phyloP scores from a whole-genome alignment of 169 alveolate genomes.

The Plasmodium berghei region DNA sequence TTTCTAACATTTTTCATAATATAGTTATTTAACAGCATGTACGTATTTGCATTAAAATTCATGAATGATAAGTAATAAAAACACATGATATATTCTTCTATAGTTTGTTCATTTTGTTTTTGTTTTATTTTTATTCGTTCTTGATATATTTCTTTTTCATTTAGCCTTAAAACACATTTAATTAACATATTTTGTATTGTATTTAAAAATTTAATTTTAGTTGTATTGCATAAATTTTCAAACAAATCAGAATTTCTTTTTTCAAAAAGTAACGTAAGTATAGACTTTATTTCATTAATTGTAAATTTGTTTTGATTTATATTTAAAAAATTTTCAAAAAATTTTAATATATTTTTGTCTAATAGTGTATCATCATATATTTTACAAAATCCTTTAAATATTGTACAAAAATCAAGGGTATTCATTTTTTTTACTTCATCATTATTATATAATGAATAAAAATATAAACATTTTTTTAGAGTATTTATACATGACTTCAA shows the following conservation, averaged over 20 bases:
- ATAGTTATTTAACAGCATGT: constrained; percentile 2
- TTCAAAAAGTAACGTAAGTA: constrained; percentile 21
- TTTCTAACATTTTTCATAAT: constrained; percentile 10
- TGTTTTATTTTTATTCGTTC: background rate
- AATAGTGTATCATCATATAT: constrained; percentile 13
- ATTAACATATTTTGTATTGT: constrained; percentile 27
- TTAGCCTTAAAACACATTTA: background rate
- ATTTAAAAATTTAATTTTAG: constrained; percentile 2
- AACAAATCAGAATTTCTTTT: constrained; percentile 14
- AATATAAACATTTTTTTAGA: constrained; percentile 33
- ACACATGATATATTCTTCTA: constrained; percentile 18
- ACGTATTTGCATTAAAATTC: constrained; percentile 10
- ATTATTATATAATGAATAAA: constrained; percentile 9
- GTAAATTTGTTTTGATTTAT: constrained; percentile 20
- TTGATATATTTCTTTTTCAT: background rate
- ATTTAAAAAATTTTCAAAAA: constrained; percentile 23
- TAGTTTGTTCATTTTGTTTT: no score
- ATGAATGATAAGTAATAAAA: constrained; percentile 56
- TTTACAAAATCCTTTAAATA: constrained; percentile 32
- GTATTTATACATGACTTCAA: constrained; percentile 5
- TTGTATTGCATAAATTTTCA: constrained; percentile 1
- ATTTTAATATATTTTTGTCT: constrained; percentile 15
- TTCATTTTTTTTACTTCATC: constrained; percentile 24
- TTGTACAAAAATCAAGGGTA: constrained; percentile 28
- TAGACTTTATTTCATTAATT: constrained; percentile 34